Base-by-base conservation (phyloP, 2,329 filamentous ascomycete species). In the Orbilia ellipsospora region DNA sequence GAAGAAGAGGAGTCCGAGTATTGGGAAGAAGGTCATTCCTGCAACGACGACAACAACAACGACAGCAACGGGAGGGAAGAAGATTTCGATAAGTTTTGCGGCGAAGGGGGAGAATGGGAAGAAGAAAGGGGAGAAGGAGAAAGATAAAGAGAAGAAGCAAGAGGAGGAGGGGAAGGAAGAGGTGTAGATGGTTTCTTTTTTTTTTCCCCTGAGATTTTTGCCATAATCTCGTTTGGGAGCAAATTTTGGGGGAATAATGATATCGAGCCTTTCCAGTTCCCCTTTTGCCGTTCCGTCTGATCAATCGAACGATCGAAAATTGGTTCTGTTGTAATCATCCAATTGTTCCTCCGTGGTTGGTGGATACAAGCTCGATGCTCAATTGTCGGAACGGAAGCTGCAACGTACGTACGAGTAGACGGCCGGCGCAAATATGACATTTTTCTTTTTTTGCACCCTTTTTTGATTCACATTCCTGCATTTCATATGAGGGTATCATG, bases 71-170 rank as follows among this genome's bases (percentile, higher is more conserved):
- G 48, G 63, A 10, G 61, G 61, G 6, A 80, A 80, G 69, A 80
- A 80, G 73, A 80, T 80, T 60, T 78, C 79, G 6, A 80, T 80
- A 61, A 78, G 62, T 26, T 77, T 77, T 52, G 67, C 74, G 16
- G 60, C 56, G 20, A 77, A 66, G 54, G 65, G 64, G 10, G 73
- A 69, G 65, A 72, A 76, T 44, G 55, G 65, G 42, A 69, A 75
- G 68, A 69, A 67, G 66, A 66, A 57, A 51, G 64, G 59, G 55
- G 44, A 51, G 42, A 45, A 51, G 42, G 16, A 48, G 6, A 52
- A 54, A n/a, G 55, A 64, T 28, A 68, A 68, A 18, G 59, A 59
- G 20, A 59, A 57, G 26, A 40, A 62, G 50, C 20, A 64, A n/a
- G 67, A 44, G 44, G 28, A 64, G 26, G 60, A 44, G 44, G 28